Percentiles rank a stretch among this genome's conserved stretches.
phyloP scores from a whole-genome alignment of 345 rosid genomes.

The Pseudoturritis turrita region DNA sequence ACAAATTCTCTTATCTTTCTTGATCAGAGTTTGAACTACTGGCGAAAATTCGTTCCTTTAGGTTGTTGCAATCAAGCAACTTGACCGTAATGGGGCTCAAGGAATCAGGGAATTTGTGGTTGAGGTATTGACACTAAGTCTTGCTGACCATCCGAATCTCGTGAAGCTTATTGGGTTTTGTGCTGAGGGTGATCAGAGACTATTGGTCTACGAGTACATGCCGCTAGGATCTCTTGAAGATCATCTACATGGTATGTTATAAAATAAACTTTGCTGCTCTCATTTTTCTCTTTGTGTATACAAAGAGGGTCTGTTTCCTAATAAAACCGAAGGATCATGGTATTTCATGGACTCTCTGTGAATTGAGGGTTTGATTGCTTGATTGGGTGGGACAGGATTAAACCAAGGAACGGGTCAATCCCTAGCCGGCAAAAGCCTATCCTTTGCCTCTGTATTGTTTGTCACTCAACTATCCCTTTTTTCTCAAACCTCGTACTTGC shows the following conservation, averaged over 20 bases:
- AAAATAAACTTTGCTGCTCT: background rate
- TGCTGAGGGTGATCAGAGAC: conserved; percentile 86
- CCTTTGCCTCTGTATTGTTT: background rate
- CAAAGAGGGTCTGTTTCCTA: background rate
- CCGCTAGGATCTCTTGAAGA: conserved; percentile 76
- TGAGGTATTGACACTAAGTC: conserved; percentile 73
- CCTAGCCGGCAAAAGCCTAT: conserved; percentile 2
- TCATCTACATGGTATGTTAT: conserved; percentile 65
- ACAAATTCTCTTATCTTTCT: background rate
- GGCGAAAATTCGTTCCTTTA: too few relatives aligned
- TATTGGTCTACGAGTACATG: conserved; percentile 86
- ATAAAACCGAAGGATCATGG: background rate
- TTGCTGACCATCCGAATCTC: conserved; percentile 76
- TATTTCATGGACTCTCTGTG: background rate
- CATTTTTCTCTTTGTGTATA: background rate
- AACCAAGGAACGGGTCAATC: background rate
- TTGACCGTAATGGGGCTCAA: conserved; percentile 75
- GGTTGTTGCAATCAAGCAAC: conserved; percentile 92
- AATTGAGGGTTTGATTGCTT: conserved; percentile 7
- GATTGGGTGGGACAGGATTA: conserved; percentile 14
- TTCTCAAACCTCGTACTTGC: background rate
- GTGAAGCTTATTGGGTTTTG: conserved; percentile 89
- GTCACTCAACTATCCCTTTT: background rate
- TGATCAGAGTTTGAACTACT: too few relatives aligned
- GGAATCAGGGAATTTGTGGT: conserved; percentile 84